A percentile compares a stretch with the other conserved stretches of the same genome.
These are phyloP conservation scores for Agrocybe praecox DNA, from an alignment of 768 basidiomycete genomes.

Conservation along the genomic window DNA sequence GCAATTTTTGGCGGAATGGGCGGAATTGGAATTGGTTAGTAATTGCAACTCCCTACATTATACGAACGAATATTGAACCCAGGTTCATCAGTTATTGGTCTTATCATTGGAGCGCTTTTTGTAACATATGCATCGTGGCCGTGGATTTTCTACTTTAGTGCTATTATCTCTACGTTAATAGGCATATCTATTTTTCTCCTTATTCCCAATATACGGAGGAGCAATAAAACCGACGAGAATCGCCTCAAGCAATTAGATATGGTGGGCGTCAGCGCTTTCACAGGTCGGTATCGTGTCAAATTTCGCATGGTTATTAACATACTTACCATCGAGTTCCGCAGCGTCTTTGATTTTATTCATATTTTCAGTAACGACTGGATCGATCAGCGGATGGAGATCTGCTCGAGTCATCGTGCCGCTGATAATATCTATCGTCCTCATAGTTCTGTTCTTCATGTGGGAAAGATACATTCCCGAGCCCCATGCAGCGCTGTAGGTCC, in stretches of 20 bases:
- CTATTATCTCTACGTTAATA: slow-evolving; percentile 38
- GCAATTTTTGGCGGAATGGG: slow-evolving; percentile 47
- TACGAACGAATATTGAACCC: no score
- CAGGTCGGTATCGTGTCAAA: slow-evolving; percentile 23
- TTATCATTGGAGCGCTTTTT: slow-evolving; percentile 47
- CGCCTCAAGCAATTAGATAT: slow-evolving; percentile 36
- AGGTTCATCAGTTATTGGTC: slow-evolving; percentile 34
- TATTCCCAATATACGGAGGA: slow-evolving; percentile 28
- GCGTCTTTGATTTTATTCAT: slow-evolving; percentile 41
- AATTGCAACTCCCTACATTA: slow-evolving; percentile 3
- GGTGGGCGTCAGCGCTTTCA: slow-evolving; percentile 38
- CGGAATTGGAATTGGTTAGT: slow-evolving; percentile 44
- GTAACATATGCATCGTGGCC: slow-evolving; percentile 41
- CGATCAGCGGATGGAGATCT: slow-evolving; percentile 50
- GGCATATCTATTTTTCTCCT: slow-evolving; percentile 31
- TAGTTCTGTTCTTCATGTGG: slow-evolving; percentile 51
- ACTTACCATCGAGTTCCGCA: slow-evolving; percentile 7
- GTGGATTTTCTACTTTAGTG: slow-evolving; percentile 55
- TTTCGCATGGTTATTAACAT: neutral
- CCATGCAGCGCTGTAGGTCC: slow-evolving; percentile 42
- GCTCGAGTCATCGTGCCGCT: slow-evolving; percentile 48
- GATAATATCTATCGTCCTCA: slow-evolving; percentile 42
- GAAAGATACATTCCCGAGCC: slow-evolving; percentile 42
- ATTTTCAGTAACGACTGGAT: slow-evolving; percentile 47
- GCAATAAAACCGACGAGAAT: neutral